Conservation (phyloP, 2,329 filamentous ascomycete species). For the Fusarium sp. region DNA sequence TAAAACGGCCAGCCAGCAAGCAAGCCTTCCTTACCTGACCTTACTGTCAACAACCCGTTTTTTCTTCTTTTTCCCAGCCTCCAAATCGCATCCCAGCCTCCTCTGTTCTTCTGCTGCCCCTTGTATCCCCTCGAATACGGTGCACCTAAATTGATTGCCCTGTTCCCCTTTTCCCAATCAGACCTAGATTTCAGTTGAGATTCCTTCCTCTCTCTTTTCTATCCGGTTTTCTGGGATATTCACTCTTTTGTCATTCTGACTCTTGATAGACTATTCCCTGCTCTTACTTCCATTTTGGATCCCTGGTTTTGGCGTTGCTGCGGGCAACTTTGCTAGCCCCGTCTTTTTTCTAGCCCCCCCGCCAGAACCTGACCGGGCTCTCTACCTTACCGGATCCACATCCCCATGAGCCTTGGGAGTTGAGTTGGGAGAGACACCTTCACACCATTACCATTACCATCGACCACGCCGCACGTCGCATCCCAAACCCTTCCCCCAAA, state of each 20-base stretch:
- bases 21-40: not conserved
- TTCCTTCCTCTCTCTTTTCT: not conserved
- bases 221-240: not conserved
- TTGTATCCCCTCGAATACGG: constrained; percentile 11
- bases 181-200: constrained; percentile 3
- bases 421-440: not conserved
- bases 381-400: constrained; percentile 27
- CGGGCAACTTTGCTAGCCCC: constrained; percentile 42
- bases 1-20: constrained; percentile 24
- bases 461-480: constrained; percentile 34
- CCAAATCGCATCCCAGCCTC: constrained; percentile 28
- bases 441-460: constrained; percentile 33
- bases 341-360: constrained; percentile 23
- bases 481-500: constrained; percentile 39
- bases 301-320: constrained; percentile 41
- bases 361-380: constrained; percentile 11
- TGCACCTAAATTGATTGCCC: constrained; percentile 32
- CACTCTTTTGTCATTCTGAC: constrained; percentile 11
- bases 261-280: constrained; percentile 11
- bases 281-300: constrained; percentile 19
- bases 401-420: constrained; percentile 20
- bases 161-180: constrained; percentile 6
- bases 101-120: constrained; percentile 6
- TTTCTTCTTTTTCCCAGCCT: constrained; percentile 25
- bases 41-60: constrained; percentile 21